Percentiles rank a stretch among this genome's conserved stretches.
Conservation (phyloP, 2,329 filamentous ascomycete genomes). For the Colletotrichum gigasporum region DNA sequence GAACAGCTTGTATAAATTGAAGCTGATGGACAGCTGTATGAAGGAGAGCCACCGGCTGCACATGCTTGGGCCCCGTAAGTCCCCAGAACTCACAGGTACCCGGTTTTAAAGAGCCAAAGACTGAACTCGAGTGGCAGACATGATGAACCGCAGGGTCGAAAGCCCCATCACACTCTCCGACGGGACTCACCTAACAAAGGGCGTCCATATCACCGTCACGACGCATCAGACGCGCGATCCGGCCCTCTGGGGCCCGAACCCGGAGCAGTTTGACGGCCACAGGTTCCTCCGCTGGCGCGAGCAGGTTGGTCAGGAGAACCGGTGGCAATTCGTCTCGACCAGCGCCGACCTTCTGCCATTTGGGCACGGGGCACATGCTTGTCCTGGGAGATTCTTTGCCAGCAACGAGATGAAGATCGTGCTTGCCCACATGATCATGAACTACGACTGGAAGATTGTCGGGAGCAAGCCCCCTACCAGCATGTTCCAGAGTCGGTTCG, state of each 20-base stretch:
- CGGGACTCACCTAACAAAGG: conserved; percentile 18
- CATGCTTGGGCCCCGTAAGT: conserved; percentile 1
- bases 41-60: conserved; percentile 48
- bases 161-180: conserved; percentile 23
- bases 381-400: conserved; percentile 56
- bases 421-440: conserved; percentile 49
- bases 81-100: background rate
- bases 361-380: conserved; percentile 49
- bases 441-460: conserved; percentile 43
- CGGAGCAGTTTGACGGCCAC: background rate
- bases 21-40: conserved; percentile 51
- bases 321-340: conserved; percentile 52
- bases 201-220: background rate
- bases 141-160: conserved; percentile 8
- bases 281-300: conserved; percentile 21
- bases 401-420: conserved; percentile 56
- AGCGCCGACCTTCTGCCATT: conserved; percentile 46
- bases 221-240: conserved; percentile 3
- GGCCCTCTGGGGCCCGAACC: conserved; percentile 2
- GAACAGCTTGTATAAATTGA: conserved; percentile 47
- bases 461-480: background rate
- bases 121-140: background rate
- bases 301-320: conserved; percentile 23
- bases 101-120: background rate
- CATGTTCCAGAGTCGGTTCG: conserved; percentile 8